Evolutionary conservation across 495 filamentous ascomycete species (phyloP).

Genomic region (Penicillium subrubescens): DNA sequence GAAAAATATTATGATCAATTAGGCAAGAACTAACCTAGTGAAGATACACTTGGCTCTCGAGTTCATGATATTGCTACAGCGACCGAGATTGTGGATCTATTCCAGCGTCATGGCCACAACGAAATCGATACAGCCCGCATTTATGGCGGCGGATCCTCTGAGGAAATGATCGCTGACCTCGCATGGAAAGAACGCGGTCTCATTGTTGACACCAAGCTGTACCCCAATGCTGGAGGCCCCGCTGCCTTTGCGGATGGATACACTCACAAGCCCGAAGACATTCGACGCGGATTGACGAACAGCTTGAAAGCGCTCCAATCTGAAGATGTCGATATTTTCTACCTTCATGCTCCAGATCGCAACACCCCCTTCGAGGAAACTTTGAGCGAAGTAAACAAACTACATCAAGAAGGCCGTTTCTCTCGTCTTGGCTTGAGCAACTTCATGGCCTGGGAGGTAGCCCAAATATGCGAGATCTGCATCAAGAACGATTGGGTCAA

Average conservation of each 20-base stretch:
- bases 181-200: slow-evolving; percentile 59
- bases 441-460: slow-evolving; percentile 45
- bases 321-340: slow-evolving; percentile 45
- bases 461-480: slow-evolving; percentile 44
- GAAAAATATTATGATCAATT: not conserved
- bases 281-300: slow-evolving; percentile 37
- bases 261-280: slow-evolving; percentile 37
- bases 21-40: not conserved
- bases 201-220: slow-evolving; percentile 56
- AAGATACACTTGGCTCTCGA: slow-evolving; percentile 19
- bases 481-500: slow-evolving; percentile 43
- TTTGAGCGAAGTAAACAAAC: slow-evolving; percentile 39
- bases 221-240: slow-evolving; percentile 31
- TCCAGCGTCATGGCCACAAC: slow-evolving; percentile 57
- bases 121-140: slow-evolving; percentile 60
- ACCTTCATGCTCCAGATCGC: slow-evolving; percentile 48
- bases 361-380: slow-evolving; percentile 45
- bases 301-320: slow-evolving; percentile 38
- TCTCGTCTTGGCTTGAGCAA: slow-evolving; percentile 50
- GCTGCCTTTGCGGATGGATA: slow-evolving; percentile 10
- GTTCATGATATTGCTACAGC: slow-evolving; percentile 16
- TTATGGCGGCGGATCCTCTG: slow-evolving; percentile 54
- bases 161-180: slow-evolving; percentile 49
- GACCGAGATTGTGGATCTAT: slow-evolving; percentile 44
- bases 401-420: slow-evolving; percentile 41